These are phyloP conservation scores for Saccharomycopsis sp. DNA, from an alignment of 805 yeast species.

Conservation along the genomic window DNA sequence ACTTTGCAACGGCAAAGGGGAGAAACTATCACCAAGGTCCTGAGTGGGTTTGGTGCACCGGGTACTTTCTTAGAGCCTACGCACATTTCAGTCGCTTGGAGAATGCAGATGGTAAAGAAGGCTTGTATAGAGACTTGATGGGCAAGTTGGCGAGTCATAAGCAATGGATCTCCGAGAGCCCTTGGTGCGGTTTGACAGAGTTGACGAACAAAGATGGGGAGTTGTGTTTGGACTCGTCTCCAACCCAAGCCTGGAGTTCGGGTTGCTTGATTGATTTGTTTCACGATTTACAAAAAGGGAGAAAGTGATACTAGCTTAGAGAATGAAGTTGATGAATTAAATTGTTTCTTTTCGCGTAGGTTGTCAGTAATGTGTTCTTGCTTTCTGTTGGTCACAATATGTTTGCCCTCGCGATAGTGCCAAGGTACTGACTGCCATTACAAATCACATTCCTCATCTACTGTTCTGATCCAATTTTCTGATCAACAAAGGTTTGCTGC, in stretches of 20 bases:
- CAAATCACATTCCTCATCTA: no score
- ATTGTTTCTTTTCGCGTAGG: not conserved
- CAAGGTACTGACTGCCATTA: no score
- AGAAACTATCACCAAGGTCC: slow-evolving; percentile 98
- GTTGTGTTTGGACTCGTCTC: slow-evolving; percentile 77
- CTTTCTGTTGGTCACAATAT: not conserved
- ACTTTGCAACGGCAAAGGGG: slow-evolving; percentile 90
- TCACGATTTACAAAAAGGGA: slow-evolving; percentile 35
- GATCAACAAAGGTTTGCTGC: no score
- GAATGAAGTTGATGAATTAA: not conserved
- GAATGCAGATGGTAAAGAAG: slow-evolving; percentile 28
- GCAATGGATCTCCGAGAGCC: slow-evolving; percentile 61
- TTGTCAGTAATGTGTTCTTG: not conserved
- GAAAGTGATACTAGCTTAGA: not conserved
- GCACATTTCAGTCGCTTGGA: slow-evolving; percentile 34
- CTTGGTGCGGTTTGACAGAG: slow-evolving; percentile 93
- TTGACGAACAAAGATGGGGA: slow-evolving; percentile 83
- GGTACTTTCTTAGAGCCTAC: slow-evolving; percentile 79
- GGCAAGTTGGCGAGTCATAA: slow-evolving; percentile 55
- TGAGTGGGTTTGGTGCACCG: slow-evolving; percentile 93
- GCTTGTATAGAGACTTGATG: slow-evolving; percentile 50
- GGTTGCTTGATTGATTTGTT: slow-evolving; percentile 77
- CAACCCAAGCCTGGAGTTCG: slow-evolving; percentile 96
- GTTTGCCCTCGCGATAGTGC: no score
- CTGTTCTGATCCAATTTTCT: no score